Percentiles rank a stretch among this genome's conserved stretches.
Evolutionary conservation across 2,329 filamentous ascomycete species (phyloP).

Genomic region (Fusarium sp.): DNA sequence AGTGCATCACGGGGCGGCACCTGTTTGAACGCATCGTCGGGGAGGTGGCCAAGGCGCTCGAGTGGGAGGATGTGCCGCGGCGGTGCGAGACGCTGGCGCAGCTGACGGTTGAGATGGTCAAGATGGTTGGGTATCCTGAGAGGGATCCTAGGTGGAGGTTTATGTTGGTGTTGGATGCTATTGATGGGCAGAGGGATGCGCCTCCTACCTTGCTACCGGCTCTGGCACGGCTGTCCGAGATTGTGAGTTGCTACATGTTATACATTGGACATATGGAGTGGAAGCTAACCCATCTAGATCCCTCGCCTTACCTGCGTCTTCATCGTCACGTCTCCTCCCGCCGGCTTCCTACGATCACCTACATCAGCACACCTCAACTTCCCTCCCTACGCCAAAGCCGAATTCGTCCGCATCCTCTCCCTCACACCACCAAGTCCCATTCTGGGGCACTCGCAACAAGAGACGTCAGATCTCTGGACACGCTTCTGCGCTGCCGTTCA

Average conservation of each 20-base stretch:
- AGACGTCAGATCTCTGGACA: conserved; percentile 78
- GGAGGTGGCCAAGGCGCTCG: conserved; percentile 66
- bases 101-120: conserved; percentile 77
- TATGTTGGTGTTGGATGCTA: conserved; percentile 86
- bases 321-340: conserved; percentile 78
- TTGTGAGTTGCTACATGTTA: conserved; percentile 64
- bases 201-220: conserved; percentile 83
- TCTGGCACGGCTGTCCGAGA: conserved; percentile 83
- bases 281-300: conserved; percentile 65
- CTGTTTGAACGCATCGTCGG: conserved; percentile 78
- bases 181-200: conserved; percentile 86
- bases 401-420: conserved; percentile 83
- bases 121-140: conserved; percentile 64
- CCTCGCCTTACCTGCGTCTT: conserved; percentile 82
- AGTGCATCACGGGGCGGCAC: conserved; percentile 84
- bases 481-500: conserved; percentile 87
- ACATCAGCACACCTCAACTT: conserved; percentile 85
- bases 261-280: conserved; percentile 15
- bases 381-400: conserved; percentile 82
- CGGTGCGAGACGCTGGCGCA: conserved; percentile 86
- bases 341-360: conserved; percentile 75
- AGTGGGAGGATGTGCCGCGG: conserved; percentile 61
- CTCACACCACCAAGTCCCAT: conserved; percentile 58
- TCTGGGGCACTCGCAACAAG: conserved; percentile 63
- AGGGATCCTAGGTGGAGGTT: conserved; percentile 67